phyloP scores from a whole-genome alignment of 2,329 filamentous ascomycete species.

The Stagonosporopsis tanaceti region DNA sequence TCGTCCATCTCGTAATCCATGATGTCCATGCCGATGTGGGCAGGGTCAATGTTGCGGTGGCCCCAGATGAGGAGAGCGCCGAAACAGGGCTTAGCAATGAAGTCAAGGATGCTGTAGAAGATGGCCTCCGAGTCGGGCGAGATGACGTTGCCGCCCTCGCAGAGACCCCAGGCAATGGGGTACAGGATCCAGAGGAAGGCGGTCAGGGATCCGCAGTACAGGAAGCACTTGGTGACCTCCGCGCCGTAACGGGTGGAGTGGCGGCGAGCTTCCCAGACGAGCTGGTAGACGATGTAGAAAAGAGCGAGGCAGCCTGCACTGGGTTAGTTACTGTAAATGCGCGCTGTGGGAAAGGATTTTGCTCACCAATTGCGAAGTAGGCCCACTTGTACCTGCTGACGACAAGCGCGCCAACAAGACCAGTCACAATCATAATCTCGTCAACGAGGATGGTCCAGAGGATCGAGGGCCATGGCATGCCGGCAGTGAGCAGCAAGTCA shows the following conservation, averaged over 20 bases:
- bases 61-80: conserved; percentile 68
- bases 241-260: conserved; percentile 64
- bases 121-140: conserved; percentile 71
- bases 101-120: conserved; percentile 73
- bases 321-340: background rate
- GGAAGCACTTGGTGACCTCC: conserved; percentile 62
- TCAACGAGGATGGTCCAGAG: conserved; percentile 69
- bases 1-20: conserved; percentile 56
- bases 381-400: conserved; percentile 72
- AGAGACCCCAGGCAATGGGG: conserved; percentile 67
- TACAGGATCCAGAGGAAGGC: conserved; percentile 70
- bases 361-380: conserved; percentile 64
- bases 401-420: conserved; percentile 71
- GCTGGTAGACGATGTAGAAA: conserved; percentile 67
- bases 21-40: conserved; percentile 62
- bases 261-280: conserved; percentile 63
- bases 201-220: conserved; percentile 66
- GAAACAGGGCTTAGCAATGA: conserved; percentile 71
- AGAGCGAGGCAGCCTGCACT: conserved; percentile 55
- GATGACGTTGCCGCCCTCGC: conserved; percentile 71
- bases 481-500: conserved; percentile 69
- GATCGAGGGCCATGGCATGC: conserved; percentile 70
- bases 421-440: conserved; percentile 72
- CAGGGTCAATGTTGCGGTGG: conserved; percentile 68
- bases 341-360: background rate